Base-by-base conservation (phyloP, 768 basidiomycete species). In the Punctularia strigosozonata region DNA sequence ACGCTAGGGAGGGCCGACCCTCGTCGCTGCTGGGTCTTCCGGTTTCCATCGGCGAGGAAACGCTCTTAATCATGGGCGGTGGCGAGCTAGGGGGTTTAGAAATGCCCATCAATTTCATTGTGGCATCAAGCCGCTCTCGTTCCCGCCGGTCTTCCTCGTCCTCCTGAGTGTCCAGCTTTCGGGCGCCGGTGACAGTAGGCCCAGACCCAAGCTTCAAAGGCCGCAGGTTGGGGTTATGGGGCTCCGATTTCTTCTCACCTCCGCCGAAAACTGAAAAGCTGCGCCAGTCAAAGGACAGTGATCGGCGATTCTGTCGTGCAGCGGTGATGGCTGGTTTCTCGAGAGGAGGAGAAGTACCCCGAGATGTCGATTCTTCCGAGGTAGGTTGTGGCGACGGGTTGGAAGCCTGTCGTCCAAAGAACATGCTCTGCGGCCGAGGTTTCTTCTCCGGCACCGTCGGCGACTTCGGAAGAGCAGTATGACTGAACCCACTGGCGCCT, bases 101-200 rank as follows among this genome's bases (percentile, higher is more conserved):
- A 43, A 94, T 87, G 4, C 94, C 94, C 81, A 92, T 89, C 21
- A 94, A 63, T 55, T 89, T 87, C 84, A 98, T 85, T 20, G 89
- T 88, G 13, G 88, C 88, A 46, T 82, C 71, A 39, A 97, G 66
- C 13, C 90, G 74, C 55, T 91, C 90, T 40, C 92, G 68, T 59
- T 94, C 90, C 45, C 69, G 72, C 26, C 75, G 68, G 53, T 95
- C 91, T 44, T 97, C 89, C 43, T 97, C 94, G 50, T 98, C 92
- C 57, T 97, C 92, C 28, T 71, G 65, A 1, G 79, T 88, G 43
- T 92, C 88, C 25, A 92, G 60, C 57, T 91, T 89, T 37, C 87
- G 72, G 20, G 74, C 85, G 43, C 70, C 61, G 2, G 72, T 72
- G 23, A 77, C 64, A 5, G 76, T 51, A 31, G 71, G 51, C 22